Conservation (phyloP, 2,329 filamentous ascomycete species). For the Botrytis medusae region DNA sequence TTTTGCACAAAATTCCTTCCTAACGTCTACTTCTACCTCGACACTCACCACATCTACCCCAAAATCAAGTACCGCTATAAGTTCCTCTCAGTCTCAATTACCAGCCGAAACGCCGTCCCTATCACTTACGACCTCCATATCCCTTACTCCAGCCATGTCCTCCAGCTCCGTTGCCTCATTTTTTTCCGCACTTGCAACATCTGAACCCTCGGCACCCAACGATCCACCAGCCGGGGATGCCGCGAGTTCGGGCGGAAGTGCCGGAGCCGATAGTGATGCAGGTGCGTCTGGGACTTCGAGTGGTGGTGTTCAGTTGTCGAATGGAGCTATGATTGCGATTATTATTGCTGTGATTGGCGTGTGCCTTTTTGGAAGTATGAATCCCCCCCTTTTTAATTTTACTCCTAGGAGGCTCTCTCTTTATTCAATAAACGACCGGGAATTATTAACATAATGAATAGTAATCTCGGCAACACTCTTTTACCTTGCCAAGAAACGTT, state of each 20-base stretch:
- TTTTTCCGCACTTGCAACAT: constrained; percentile 37
- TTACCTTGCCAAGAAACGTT: constrained; percentile 78
- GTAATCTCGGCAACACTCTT: constrained; percentile 60
- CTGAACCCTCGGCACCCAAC: constrained; percentile 36
- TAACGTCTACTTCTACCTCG: not conserved
- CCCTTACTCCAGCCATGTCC: constrained; percentile 39
- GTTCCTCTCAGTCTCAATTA: not conserved
- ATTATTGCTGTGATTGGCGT: constrained; percentile 69
- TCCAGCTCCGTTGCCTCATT: constrained; percentile 37
- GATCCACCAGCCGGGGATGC: constrained; percentile 37
- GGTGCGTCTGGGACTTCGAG: constrained; percentile 66
- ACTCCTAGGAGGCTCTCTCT: no score
- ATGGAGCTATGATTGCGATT: constrained; percentile 70
- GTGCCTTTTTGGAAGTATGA: constrained; percentile 67
- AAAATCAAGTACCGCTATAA: not conserved
- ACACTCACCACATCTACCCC: not conserved
- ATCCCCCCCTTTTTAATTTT: not conserved
- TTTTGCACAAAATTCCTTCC: constrained; percentile 30
- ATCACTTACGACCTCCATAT: constrained; percentile 29
- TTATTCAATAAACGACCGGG: not conserved
- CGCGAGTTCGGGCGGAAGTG: constrained; percentile 41
- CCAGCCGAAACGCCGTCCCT: constrained; percentile 25
- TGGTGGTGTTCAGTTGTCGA: constrained; percentile 63
- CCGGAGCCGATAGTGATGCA: constrained; percentile 51
- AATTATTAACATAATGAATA: constrained; percentile 23